phyloP scores from a whole-genome alignment of 306 rosid genomes.

The Hippophae rhamnoides region DNA sequence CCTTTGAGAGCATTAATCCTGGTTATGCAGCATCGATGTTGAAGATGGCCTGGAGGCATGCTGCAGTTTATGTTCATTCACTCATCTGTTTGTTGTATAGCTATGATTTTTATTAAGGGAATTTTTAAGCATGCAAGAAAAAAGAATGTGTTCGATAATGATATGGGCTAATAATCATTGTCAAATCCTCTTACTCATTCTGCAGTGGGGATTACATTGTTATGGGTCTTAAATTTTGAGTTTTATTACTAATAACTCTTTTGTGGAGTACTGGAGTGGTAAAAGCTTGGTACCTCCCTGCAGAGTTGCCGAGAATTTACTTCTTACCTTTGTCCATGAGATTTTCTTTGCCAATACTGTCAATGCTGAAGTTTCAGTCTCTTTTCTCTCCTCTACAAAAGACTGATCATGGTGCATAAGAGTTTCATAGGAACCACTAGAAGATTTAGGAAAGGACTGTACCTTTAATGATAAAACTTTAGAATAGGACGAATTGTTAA shows the following conservation, averaged over 20 bases:
- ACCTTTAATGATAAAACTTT: no score
- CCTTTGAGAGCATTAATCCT: background rate
- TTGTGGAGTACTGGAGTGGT: background rate
- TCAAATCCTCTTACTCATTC: background rate
- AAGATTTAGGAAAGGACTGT: no score
- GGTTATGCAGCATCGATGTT: background rate
- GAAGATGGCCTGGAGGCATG: background rate
- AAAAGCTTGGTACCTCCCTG: no score
- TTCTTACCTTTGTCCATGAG: background rate
- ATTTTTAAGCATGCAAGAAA: background rate
- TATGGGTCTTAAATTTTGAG: background rate
- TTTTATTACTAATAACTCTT: no score
- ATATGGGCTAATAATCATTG: background rate
- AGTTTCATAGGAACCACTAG: no score
- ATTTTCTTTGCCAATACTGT: background rate
- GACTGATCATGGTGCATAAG: no score
- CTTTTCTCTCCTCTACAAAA: no score
- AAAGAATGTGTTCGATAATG: background rate
- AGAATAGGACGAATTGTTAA: no score
- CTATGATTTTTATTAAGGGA: background rate
- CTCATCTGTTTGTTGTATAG: background rate
- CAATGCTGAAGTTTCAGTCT: no score
- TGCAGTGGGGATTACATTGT: background rate
- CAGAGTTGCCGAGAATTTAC: background rate
- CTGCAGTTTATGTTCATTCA: background rate